phyloP scores from a whole-genome alignment of 2,329 filamentous ascomycete species.

The Alternaria sp. region DNA sequence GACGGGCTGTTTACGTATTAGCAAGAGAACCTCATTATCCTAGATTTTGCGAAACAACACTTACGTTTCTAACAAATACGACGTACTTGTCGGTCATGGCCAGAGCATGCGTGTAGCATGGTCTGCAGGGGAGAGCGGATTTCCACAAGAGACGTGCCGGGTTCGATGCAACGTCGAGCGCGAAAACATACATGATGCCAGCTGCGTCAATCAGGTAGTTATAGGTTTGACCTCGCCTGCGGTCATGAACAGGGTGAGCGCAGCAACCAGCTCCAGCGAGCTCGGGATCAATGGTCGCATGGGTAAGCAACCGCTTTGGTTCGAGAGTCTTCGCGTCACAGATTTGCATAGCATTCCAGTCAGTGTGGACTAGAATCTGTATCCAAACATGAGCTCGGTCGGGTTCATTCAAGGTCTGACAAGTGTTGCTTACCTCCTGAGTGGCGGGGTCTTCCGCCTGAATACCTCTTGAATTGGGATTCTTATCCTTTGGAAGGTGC shows the following conservation, averaged over 20 bases:
- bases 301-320: no score
- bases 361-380: no score
- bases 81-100: slow-evolving; percentile 4
- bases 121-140: neutral
- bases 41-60: neutral
- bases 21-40: neutral
- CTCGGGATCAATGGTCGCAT: no score
- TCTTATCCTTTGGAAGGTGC: no score
- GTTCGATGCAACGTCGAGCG: neutral
- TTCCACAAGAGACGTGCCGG: neutral
- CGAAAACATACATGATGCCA: neutral
- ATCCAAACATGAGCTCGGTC: no score
- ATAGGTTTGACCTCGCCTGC: slow-evolving; percentile 1
- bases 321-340: no score
- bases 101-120: slow-evolving; percentile 6
- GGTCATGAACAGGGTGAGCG: neutral
- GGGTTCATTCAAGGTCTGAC: no score
- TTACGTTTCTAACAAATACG: neutral
- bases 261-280: neutral
- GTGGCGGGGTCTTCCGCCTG: no score
- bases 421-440: no score
- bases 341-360: no score
- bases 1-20: neutral
- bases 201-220: neutral
- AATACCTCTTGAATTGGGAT: no score